phyloP scores from a whole-genome alignment of 768 basidiomycete genomes.

The Russula virescens region DNA sequence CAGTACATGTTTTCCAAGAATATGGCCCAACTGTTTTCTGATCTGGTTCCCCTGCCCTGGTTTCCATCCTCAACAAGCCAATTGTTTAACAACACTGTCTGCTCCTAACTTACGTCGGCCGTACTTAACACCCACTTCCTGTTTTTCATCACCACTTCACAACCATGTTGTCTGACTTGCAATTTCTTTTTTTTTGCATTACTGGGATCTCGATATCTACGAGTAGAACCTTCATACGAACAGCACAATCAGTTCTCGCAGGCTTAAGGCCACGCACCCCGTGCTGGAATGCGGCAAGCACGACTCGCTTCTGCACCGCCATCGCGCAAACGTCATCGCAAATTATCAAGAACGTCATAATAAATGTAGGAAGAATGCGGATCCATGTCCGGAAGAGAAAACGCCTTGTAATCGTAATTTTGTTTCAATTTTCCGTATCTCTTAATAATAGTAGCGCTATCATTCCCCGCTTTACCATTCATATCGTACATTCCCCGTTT shows the following conservation, averaged over 20 bases:
- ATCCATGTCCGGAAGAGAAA: too few relatives aligned
- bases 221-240: slow-evolving; percentile 15
- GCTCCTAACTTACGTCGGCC: background rate
- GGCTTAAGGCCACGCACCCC: slow-evolving; percentile 23
- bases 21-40: background rate
- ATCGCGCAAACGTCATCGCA: too few relatives aligned
- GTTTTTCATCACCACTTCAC: slow-evolving; percentile 8
- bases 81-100: slow-evolving; percentile 3
- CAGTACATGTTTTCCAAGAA: background rate
- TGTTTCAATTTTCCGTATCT: too few relatives aligned
- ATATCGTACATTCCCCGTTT: too few relatives aligned
- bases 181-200: slow-evolving; percentile 9
- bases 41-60: slow-evolving; percentile 3
- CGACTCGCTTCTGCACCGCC: too few relatives aligned
- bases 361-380: too few relatives aligned
- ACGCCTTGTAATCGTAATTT: too few relatives aligned
- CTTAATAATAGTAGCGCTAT: too few relatives aligned
- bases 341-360: too few relatives aligned
- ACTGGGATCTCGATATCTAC: slow-evolving; percentile 22
- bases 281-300: too few relatives aligned
- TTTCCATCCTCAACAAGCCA: background rate
- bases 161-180: slow-evolving; percentile 12
- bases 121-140: background rate
- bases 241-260: slow-evolving; percentile 11
- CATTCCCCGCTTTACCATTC: too few relatives aligned